phyloP scores from a whole-genome alignment of 495 filamentous ascomycete species.

The Xylaria telfairii region DNA sequence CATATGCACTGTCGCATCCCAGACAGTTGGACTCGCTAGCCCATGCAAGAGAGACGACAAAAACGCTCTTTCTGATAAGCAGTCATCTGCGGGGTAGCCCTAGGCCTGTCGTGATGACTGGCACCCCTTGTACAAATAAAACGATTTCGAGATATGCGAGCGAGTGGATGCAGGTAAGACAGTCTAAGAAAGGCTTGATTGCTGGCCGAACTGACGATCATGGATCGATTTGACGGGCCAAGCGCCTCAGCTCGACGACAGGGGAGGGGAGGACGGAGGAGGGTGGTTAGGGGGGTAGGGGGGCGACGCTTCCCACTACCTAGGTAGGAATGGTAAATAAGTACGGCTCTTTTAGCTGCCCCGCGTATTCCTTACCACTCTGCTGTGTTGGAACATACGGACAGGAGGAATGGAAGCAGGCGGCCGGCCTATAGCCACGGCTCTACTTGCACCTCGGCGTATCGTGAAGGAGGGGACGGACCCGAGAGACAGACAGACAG shows the following conservation, averaged over 20 bases:
- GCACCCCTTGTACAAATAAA: conserved; percentile 1
- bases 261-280: background rate
- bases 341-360: conserved; percentile 7
- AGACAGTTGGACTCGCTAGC: conserved; percentile 17
- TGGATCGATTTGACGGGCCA: conserved; percentile 16
- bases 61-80: conserved; percentile 17
- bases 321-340: conserved; percentile 6
- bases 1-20: conserved; percentile 11
- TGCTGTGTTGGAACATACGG: background rate
- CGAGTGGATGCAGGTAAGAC: conserved; percentile 21
- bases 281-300: too few species aligned
- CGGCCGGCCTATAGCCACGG: conserved; percentile 8
- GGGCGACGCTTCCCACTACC: conserved; percentile 12
- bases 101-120: conserved; percentile 11
- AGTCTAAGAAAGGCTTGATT: conserved; percentile 16
- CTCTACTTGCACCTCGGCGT: background rate
- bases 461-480: background rate
- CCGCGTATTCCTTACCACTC: background rate
- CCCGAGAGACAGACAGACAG: too few species aligned
- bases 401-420: background rate
- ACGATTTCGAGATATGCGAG: conserved; percentile 24
- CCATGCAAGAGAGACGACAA: conserved; percentile 3
- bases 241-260: conserved; percentile 12
- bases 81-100: conserved; percentile 25
- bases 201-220: conserved; percentile 7